A percentile compares a stretch with the other conserved stretches of the same genome.
phyloP scores from a whole-genome alignment of 352 stramenopile species.

The Salisapilia sapeloensis region DNA sequence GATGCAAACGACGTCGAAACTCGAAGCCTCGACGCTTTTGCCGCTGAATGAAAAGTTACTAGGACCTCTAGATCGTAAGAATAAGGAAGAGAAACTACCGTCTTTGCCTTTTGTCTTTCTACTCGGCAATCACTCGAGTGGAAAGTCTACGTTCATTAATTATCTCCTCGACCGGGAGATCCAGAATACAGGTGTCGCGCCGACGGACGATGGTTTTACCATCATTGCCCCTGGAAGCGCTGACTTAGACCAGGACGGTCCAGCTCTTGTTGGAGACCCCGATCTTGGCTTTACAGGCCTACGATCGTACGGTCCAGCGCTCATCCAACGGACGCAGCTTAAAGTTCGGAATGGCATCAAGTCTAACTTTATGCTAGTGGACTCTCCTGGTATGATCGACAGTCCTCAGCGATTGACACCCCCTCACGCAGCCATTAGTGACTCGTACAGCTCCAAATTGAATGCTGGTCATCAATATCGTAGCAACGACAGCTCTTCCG shows the following conservation, averaged over 20 bases:
- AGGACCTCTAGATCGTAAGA: slow-evolving; percentile 75
- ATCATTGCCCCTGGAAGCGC: slow-evolving; percentile 93
- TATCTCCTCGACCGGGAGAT: slow-evolving; percentile 91
- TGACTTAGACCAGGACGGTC: slow-evolving; percentile 96
- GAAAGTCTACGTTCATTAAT: slow-evolving; percentile 99
- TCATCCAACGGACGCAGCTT: slow-evolving; percentile 97
- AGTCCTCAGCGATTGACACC: slow-evolving; percentile 71
- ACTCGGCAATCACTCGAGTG: slow-evolving; percentile 97
- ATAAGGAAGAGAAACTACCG: slow-evolving; percentile 84
- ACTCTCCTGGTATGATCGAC: slow-evolving; percentile 99
- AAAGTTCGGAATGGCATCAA: slow-evolving; percentile 92
- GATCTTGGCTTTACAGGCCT: slow-evolving; percentile 96
- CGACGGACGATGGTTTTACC: slow-evolving; percentile 98
- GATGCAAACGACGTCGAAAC: slow-evolving; percentile 63
- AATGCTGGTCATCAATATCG: slow-evolving; percentile 11
- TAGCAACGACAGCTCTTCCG: slow-evolving; percentile 28
- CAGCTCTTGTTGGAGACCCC: slow-evolving; percentile 89
- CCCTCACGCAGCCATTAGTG: slow-evolving; percentile 25
- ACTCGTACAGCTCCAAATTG: slow-evolving; percentile 10
- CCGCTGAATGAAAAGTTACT: slow-evolving; percentile 74
- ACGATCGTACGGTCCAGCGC: slow-evolving; percentile 89
- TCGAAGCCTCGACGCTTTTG: slow-evolving; percentile 57
- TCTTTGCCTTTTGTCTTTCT: slow-evolving; percentile 97
- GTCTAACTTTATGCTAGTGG: slow-evolving; percentile 96
- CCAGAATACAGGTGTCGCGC: slow-evolving; percentile 98